These are phyloP conservation scores for Nakaseomyces nivariensis DNA, from an alignment of 1,139 yeast genomes.

Conservation along the genomic window DNA sequence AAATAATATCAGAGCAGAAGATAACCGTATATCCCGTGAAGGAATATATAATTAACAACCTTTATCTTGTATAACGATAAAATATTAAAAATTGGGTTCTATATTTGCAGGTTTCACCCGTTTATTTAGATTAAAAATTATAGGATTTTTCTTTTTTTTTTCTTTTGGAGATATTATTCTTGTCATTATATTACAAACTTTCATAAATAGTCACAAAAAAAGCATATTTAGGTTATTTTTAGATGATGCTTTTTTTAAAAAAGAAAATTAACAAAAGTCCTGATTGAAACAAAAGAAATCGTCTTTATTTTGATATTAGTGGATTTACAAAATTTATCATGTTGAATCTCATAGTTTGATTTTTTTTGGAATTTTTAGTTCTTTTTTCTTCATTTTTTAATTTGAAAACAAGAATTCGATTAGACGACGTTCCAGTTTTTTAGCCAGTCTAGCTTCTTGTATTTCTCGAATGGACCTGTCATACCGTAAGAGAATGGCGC, in stretches of 20 bases:
- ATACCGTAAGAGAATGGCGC: conserved; percentile 82
- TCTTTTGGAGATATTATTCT: neutral
- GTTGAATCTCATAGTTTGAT: neutral
- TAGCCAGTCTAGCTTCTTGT: conserved; percentile 64
- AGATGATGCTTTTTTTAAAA: no score
- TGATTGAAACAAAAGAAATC: neutral
- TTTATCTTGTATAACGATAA: no score
- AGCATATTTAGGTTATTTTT: neutral
- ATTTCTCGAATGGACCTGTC: conserved; percentile 68
- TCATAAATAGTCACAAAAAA: neutral
- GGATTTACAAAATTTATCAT: no score
- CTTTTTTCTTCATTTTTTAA: no score
- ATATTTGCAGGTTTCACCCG: no score
- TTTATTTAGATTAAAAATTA: no score
- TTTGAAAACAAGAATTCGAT: neutral
- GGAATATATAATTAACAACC: no score
- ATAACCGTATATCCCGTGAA: no score
- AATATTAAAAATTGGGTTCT: no score
- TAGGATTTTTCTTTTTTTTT: no score
- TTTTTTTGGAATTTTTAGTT: neutral
- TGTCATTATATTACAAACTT: neutral
- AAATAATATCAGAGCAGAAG: no score
- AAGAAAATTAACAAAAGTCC: no score
- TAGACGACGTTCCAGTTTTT: conserved; percentile 54
- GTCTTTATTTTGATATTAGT: neutral